phyloP scores from a whole-genome alignment of 2,329 filamentous ascomycete genomes.

The Trichoderma oligosporum region DNA sequence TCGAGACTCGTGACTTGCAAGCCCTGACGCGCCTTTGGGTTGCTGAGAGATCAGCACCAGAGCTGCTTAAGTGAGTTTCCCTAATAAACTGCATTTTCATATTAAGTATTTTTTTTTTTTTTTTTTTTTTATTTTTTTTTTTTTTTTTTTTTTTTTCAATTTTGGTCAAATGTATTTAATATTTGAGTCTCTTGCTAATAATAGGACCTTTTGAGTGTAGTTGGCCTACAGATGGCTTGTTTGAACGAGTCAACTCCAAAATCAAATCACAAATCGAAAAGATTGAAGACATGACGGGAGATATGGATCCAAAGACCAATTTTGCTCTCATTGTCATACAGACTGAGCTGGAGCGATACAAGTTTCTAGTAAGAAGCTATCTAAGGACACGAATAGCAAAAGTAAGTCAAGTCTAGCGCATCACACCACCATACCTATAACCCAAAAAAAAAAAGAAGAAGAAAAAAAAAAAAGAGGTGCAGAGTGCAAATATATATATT shows the following conservation, averaged over 20 bases:
- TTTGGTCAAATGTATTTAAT: too few species aligned
- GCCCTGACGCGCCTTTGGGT: constrained; percentile 89
- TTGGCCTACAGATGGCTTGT: constrained; percentile 66
- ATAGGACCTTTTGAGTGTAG: constrained; percentile 32
- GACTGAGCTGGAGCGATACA: constrained; percentile 91
- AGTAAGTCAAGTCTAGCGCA: constrained; percentile 43
- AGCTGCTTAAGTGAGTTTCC: constrained; percentile 69
- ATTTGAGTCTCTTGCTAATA: not conserved
- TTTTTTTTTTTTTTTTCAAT: too few species aligned
- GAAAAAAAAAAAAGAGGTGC: too few species aligned
- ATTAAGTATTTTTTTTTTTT: too few species aligned
- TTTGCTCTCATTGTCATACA: constrained; percentile 93
- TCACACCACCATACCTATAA: not conserved
- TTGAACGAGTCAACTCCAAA: constrained; percentile 75
- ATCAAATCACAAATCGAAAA: constrained; percentile 66
- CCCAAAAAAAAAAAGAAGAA: too few species aligned
- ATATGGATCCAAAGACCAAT: constrained; percentile 86
- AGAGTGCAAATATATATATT: too few species aligned
- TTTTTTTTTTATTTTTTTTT: too few species aligned
- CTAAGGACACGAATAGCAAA: constrained; percentile 84
- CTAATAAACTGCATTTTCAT: too few species aligned
- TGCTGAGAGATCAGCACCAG: constrained; percentile 82
- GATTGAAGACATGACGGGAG: constrained; percentile 73
- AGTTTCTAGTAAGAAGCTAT: constrained; percentile 82
- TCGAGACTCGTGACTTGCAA: constrained; percentile 72